A percentile compares a stretch with the other conserved stretches of the same genome.
phyloP scores from a whole-genome alignment of 2,329 filamentous ascomycete genomes.

The Fusarium citri region DNA sequence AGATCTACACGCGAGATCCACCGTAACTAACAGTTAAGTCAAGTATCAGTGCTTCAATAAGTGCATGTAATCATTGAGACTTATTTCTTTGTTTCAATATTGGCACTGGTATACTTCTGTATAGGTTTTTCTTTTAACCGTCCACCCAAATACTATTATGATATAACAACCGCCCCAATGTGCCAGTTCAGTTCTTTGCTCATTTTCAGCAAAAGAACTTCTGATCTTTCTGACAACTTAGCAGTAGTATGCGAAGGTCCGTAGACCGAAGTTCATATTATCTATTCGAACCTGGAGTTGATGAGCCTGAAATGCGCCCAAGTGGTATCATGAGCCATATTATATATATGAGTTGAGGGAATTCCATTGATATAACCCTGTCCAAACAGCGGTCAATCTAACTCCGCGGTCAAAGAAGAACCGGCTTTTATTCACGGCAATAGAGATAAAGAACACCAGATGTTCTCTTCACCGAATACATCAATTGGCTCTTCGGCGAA shows the following conservation, averaged over 20 bases:
- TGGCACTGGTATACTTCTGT: neutral
- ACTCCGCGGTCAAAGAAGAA: neutral
- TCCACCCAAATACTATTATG: neutral
- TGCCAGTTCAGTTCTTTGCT: too few species aligned
- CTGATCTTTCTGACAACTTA: rapidly evolving
- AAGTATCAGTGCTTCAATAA: neutral
- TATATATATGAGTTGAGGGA: neutral
- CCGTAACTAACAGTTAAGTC: neutral
- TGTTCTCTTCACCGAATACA: neutral
- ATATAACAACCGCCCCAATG: neutral
- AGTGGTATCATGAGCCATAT: neutral
- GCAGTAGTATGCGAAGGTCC: neutral
- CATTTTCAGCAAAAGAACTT: too few species aligned
- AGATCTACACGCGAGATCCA: neutral
- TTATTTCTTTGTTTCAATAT: neutral
- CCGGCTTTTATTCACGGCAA: neutral
- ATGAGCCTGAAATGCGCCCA: neutral
- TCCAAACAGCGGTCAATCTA: neutral
- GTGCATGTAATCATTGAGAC: rapidly evolving
- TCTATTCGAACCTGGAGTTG: neutral
- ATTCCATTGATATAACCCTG: neutral
- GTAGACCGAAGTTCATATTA: neutral
- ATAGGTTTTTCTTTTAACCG: neutral
- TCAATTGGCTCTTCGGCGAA: neutral
- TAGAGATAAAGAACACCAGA: neutral